Evolutionary conservation across 1,139 yeast genomes (phyloP), one percentile per base, ranked within the genome.

Genomic region (Taphrina sp.): DNA sequence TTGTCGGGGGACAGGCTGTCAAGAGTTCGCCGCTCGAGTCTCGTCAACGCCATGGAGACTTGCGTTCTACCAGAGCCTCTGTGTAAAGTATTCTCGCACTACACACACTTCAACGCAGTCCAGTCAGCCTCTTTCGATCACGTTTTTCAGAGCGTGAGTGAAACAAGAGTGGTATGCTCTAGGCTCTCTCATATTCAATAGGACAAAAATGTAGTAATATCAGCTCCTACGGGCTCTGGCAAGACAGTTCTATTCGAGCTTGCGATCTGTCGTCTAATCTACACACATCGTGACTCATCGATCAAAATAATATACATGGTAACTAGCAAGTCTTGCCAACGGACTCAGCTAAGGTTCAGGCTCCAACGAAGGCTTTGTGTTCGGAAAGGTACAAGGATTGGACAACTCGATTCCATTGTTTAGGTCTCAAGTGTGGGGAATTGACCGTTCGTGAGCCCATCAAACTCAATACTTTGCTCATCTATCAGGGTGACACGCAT

Each of bases 221-320:
- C 79, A 36, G 70, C 82, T 1, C 83, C 83, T 0, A 77, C 82
- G 0, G 82, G 83, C 0, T 76, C 82, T 0, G 82, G 83, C 0
- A 79, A 79, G 62, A 78, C 82, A 0, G 81, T 74, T 0, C 62
- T 79, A 2, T 78, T 77, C 61, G 82, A 79, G 62, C 62, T 79
- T 35, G 80, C 82, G 0, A 75, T 79, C 1, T 61, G 77, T n/a
- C 65, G 72, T 19, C 60, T 72, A 19, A 57, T 76, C 12, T 63
- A 64, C 7, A 63, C 62, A 0, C 44, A 57, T 4, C 47, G 63
- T 7, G 35, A 57, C 3, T 52, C 57, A 1, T 67, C 70, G 41
- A 57, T 66, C 14, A 78, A 77, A 63, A 68, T 72, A 0, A 62
- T 79, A 2, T 79, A 78, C 60, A 69, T 79, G 56, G 47, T 43